Evolutionary conservation across 2,329 filamentous ascomycete species (phyloP).

Genomic region (Fusarium sp.): DNA sequence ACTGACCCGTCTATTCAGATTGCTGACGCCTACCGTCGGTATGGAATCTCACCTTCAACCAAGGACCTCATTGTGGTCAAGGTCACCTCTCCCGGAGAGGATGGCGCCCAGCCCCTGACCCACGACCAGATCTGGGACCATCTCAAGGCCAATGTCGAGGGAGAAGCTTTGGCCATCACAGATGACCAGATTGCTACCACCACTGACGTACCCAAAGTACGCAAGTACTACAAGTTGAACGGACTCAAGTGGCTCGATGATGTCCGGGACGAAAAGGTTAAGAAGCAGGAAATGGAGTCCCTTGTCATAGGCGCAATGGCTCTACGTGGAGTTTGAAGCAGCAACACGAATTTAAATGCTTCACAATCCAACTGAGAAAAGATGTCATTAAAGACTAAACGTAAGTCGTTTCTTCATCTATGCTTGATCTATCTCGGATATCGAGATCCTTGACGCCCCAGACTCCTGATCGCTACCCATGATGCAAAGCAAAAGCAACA

Average conservation of each 20-base stretch:
- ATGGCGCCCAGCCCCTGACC: constrained; percentile 55
- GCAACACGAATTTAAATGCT: constrained; percentile 2
- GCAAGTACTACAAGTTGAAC: constrained; percentile 89
- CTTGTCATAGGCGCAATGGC: constrained; percentile 82
- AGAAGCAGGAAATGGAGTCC: constrained; percentile 70
- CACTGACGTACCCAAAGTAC: constrained; percentile 75
- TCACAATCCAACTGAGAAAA: constrained; percentile 5
- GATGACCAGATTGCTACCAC: constrained; percentile 70
- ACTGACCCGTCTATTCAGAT: constrained; percentile 67
- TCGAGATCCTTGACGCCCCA: constrained; percentile 42
- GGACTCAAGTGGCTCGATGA: constrained; percentile 63
- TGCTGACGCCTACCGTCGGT: constrained; percentile 87
- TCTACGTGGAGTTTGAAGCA: constrained; percentile 52
- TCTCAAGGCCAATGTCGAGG: constrained; percentile 70
- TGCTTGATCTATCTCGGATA: constrained; percentile 42
- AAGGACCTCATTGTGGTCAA: constrained; percentile 84
- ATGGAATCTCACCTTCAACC: constrained; percentile 80
- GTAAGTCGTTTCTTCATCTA: constrained; percentile 47
- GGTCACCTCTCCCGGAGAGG: constrained; percentile 65
- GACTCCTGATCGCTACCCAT: constrained; percentile 48
- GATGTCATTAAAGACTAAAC: constrained; percentile 27
- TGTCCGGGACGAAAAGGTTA: constrained; percentile 56
- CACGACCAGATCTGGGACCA: constrained; percentile 67
- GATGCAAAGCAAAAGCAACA: constrained; percentile 43
- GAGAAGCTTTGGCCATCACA: constrained; percentile 66